phyloP scores from a whole-genome alignment of 208 protist genomes.

The Strigomonas culicis region DNA sequence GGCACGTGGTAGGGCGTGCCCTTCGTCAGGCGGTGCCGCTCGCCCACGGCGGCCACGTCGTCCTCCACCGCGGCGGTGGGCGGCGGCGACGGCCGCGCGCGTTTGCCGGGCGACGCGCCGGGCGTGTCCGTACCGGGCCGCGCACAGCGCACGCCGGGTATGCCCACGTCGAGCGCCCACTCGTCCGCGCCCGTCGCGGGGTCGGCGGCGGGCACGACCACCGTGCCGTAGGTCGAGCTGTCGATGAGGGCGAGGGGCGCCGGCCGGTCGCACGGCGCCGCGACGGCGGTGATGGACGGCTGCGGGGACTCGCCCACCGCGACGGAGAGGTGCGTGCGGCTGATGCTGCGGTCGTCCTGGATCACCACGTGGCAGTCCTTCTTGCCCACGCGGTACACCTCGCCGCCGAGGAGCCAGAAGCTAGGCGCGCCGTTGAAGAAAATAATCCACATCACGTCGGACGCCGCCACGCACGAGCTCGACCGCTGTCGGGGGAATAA shows the following conservation, averaged over 20 bases:
- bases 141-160: not conserved
- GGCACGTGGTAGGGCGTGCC: conserved; percentile 32
- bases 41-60: conserved; percentile 3
- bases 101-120: not conserved
- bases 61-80: not conserved
- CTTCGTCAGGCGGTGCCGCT: conserved; percentile 19
- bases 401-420: conserved; percentile 61
- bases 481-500: too few relatives aligned
- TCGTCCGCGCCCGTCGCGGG: not conserved
- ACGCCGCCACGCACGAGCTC: too few relatives aligned
- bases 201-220: conserved; percentile 22
- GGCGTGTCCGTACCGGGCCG: too few relatives aligned
- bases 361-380: conserved; percentile 66
- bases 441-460: conserved; percentile 89
- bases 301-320: conserved; percentile 19
- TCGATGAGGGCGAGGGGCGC: conserved; percentile 56
- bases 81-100: not conserved
- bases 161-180: not conserved
- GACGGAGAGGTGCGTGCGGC: conserved; percentile 65
- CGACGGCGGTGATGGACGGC: not conserved
- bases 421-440: conserved; percentile 46
- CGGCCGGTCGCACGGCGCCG: conserved; percentile 8
- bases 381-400: conserved; percentile 56
- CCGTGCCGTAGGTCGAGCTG: conserved; percentile 69
- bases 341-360: conserved; percentile 72